Percentiles rank a stretch among this genome's conserved stretches.
phyloP scores from a whole-genome alignment of 2,329 filamentous ascomycete species.

The Xylariaceae sp. region DNA sequence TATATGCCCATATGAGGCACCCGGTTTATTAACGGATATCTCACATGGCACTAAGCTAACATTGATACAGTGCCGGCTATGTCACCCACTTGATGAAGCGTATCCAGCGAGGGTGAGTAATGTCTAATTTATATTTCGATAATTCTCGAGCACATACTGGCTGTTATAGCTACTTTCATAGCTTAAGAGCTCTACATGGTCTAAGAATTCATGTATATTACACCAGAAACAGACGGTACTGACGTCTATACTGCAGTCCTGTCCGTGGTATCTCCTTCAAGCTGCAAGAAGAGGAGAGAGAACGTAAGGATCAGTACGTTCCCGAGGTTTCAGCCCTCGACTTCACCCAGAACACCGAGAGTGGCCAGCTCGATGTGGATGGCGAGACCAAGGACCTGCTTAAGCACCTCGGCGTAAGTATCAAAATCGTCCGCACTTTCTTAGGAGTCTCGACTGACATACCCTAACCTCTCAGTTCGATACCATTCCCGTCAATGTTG shows the following conservation, averaged over 20 bases:
- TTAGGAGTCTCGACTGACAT: slow-evolving; percentile 8
- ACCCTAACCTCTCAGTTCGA: slow-evolving; percentile 73
- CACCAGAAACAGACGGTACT: too few relatives aligned
- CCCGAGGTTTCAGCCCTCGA: slow-evolving; percentile 98
- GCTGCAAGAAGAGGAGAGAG: slow-evolving; percentile 99
- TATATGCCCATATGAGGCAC: too few relatives aligned
- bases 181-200: too few relatives aligned
- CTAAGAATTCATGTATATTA: too few relatives aligned
- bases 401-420: slow-evolving; percentile 96
- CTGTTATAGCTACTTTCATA: too few relatives aligned
- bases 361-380: slow-evolving; percentile 94
- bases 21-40: too few relatives aligned
- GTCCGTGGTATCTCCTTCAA: slow-evolving; percentile 99
- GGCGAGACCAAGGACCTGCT: slow-evolving; percentile 98
- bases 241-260: too few relatives aligned
- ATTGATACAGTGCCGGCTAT: slow-evolving; percentile 97
- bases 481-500: slow-evolving; percentile 94
- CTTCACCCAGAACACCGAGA: slow-evolving; percentile 93
- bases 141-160: too few relatives aligned
- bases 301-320: slow-evolving; percentile 99
- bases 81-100: slow-evolving; percentile 99
- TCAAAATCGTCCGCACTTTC: slow-evolving; percentile 18
- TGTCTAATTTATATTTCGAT: too few relatives aligned
- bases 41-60: too few relatives aligned
- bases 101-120: slow-evolving; percentile 99